Evolutionary conservation across 371 early-diverging fungal species (phyloP), one percentile per base, ranked within the genome.

Genomic region (Mucor mucedo): DNA sequence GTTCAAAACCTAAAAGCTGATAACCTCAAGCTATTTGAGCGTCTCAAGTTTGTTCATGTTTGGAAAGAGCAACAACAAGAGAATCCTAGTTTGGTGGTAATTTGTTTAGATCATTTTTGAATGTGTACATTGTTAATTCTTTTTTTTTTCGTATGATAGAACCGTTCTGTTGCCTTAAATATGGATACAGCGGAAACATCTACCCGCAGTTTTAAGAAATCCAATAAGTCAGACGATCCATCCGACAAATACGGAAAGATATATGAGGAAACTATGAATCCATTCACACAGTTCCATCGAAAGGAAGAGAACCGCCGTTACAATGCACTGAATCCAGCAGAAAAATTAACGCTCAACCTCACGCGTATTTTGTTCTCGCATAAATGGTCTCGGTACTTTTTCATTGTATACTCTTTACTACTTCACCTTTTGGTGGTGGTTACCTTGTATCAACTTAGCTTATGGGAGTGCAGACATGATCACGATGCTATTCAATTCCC

Each of bases 221-320:
- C 49, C 35, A 70, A 59, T n/a, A 28, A 52, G 52, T 14, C 35
- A 6, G 68, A 86, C 58, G 78, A 85, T 56, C 84, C 86, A 8
- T 73, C 84, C 1, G 83, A 86, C 52, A 91, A 91, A 60, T 95
- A 95, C 77, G 75, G 85, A 7, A 79, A 81, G 52, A 69, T 91
- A 60, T 96, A 95, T 60, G 96, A 95, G 66, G 92, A 91, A 52
- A 86, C 80, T 42, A 84, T 94, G 77, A 93, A 96, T 69, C 97
- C 96, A 27, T 96, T 96, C 71, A 84, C 85, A 27, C 90, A 87
- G 32, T 95, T 96, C 75, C 90, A 91, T 62, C 73, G 84, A 42
- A 86, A 85, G 77, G 93, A 95, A 62, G 87, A 91, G 39, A 78
- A 79, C 32, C 83, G 92, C 39, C 81, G 93, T 8, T 87, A 90